Base-by-base conservation (phyloP, 1,139 yeast species). In the Zygotorulaspora mrakii region DNA sequence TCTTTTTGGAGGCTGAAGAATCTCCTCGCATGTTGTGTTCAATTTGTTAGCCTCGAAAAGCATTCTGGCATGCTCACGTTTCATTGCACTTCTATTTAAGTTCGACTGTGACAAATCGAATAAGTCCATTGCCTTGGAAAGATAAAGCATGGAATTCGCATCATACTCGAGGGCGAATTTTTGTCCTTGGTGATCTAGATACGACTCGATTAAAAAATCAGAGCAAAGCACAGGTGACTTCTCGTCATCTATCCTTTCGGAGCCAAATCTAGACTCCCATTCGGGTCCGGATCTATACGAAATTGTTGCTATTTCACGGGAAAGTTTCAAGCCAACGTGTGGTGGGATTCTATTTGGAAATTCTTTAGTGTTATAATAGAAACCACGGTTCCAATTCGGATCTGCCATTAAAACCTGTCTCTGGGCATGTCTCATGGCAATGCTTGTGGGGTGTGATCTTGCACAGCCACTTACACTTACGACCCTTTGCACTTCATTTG, bases 261-360 rank as follows among this genome's bases (percentile, higher is more conserved):
- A 75, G 2, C 96, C 96, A 62, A 88, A 88, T 44, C 96, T 68
- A 52, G 79, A 77, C 59, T 88, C 97, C 97, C 97, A 88, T 62
- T 88, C 97, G 1, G 96, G 96, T 0, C 97, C 97, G 1, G 95
- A 85, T 51, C 97, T 73, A 61, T 88, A 88, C 0, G 96, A 87
- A 35, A 89, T 87, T 0, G 97, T 88, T 13, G 96, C 96, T 37
- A 88, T 86, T 61, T 87, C 95, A 48, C 97, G 72, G 1, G 96
- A 94, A 35, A 88, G 71, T 59, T 88, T 89, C 96, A 88, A 88
- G 9, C 97, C 97, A 14, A 82, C 79, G 61, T 88, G 96, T 1
- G 96, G 97, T 4, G 95, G 95, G 1, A 87, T 68, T 5, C 71
- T 66, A 46, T 76, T 78, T 5, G 50, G 49, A 17, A 49, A 37